phyloP scores from a whole-genome alignment of 495 filamentous ascomycete genomes.

The Schizothecium vesticola region DNA sequence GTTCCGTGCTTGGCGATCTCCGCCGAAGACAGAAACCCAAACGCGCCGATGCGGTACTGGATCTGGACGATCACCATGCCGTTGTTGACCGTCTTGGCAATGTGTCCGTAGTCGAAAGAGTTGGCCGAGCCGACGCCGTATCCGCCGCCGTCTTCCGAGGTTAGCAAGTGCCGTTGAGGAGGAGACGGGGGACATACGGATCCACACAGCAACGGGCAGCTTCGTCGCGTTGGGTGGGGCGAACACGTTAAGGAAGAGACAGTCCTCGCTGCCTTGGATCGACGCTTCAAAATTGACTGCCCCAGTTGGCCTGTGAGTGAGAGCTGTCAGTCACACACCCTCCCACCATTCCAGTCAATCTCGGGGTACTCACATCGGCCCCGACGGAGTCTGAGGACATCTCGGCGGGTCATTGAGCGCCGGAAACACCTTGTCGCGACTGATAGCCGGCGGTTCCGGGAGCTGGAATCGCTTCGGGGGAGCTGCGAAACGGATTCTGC shows the following conservation, averaged over 20 bases:
- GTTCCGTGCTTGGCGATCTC: constrained; percentile 37
- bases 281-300: constrained; percentile 8
- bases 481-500: constrained; percentile 32
- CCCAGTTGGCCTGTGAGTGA: not conserved
- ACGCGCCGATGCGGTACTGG: constrained; percentile 47
- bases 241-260: constrained; percentile 47
- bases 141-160: constrained; percentile 33
- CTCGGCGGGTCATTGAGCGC: constrained; percentile 27
- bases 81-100: constrained; percentile 38
- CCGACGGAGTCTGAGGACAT: constrained; percentile 30
- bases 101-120: constrained; percentile 33
- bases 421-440: constrained; percentile 12
- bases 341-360: not conserved
- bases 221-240: constrained; percentile 34
- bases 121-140: constrained; percentile 35
- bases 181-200: constrained; percentile 22
- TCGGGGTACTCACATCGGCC: constrained; percentile 14
- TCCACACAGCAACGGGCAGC: constrained; percentile 36
- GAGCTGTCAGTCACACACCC: not conserved
- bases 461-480: constrained; percentile 33
- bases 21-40: constrained; percentile 44
- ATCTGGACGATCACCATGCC: constrained; percentile 38
- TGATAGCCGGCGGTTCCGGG: constrained; percentile 22
- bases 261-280: constrained; percentile 43
- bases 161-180: not conserved